phyloP scores from a whole-genome alignment of 2,329 filamentous ascomycete genomes.

The Fusarium sp. region DNA sequence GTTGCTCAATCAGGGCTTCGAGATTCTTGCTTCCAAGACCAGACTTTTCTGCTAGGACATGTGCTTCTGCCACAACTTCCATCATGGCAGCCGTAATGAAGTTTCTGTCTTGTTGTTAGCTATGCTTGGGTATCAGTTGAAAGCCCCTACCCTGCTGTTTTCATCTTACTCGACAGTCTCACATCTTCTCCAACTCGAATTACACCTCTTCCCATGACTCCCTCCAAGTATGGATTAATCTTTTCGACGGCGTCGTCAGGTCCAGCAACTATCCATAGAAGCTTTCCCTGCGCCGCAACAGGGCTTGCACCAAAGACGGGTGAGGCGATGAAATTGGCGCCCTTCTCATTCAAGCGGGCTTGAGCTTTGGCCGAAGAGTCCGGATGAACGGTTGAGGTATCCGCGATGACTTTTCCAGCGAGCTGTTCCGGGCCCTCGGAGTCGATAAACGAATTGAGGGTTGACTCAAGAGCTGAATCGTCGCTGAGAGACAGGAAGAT shows the following conservation, averaged over 20 bases:
- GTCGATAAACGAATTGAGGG: constrained; percentile 44
- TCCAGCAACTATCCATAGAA: constrained; percentile 58
- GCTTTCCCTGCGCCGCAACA: constrained; percentile 54
- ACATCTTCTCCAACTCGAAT: constrained; percentile 55
- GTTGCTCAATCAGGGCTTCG: constrained; percentile 53
- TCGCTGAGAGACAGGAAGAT: constrained; percentile 54
- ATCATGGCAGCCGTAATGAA: constrained; percentile 59
- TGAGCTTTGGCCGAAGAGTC: constrained; percentile 47
- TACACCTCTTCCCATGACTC: constrained; percentile 52
- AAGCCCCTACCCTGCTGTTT: constrained; percentile 53
- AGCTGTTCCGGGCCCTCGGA: constrained; percentile 15
- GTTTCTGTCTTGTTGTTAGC: constrained; percentile 46
- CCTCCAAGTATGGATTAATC: constrained; percentile 51
- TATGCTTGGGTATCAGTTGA: accelerated
- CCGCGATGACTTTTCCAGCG: constrained; percentile 53
- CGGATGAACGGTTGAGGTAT: constrained; percentile 61
- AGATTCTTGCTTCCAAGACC: constrained; percentile 51
- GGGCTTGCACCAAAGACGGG: constrained; percentile 62
- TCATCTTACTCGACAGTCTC: constrained; percentile 54
- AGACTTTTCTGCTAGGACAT: constrained; percentile 57
- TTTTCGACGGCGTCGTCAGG: constrained; percentile 45
- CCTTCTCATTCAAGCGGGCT: constrained; percentile 38
- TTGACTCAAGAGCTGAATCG: constrained; percentile 49
- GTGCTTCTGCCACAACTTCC: constrained; percentile 58
- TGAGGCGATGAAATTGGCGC: constrained; percentile 51